phyloP scores from a whole-genome alignment of 768 basidiomycete species.

The Infundibulicybe gibba region DNA sequence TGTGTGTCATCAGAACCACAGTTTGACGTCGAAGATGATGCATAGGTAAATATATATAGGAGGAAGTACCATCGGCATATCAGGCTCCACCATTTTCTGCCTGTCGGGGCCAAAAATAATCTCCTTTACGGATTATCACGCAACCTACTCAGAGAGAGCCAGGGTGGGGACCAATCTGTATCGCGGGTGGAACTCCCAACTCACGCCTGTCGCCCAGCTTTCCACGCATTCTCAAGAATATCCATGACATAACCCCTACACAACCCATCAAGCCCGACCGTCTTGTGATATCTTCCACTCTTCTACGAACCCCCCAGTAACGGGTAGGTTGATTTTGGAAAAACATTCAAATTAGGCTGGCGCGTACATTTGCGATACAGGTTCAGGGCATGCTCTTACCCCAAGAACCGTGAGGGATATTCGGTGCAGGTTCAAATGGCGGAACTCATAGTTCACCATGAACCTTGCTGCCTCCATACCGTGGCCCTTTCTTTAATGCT shows the following conservation, averaged over 20 bases:
- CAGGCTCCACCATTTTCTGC: no score
- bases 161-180: no score
- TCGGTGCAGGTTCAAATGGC: slow-evolving; percentile 16
- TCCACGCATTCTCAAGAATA: slow-evolving; percentile 23
- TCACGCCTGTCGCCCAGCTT: no score
- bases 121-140: no score
- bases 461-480: slow-evolving; percentile 10
- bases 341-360: not conserved
- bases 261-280: slow-evolving; percentile 17
- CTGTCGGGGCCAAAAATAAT: no score
- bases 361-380: slow-evolving; percentile 1
- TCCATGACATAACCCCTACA: slow-evolving; percentile 22
- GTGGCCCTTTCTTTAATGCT: not conserved
- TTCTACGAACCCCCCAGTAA: slow-evolving; percentile 20
- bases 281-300: slow-evolving; percentile 19
- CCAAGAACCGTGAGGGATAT: slow-evolving; percentile 17
- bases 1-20: no score
- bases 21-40: no score
- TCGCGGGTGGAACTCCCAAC: no score
- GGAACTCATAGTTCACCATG: slow-evolving; percentile 13
- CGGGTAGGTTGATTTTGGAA: not conserved
- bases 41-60: no score
- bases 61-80: no score
- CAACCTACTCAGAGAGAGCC: no score
- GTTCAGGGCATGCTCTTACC: slow-evolving; percentile 12